These are phyloP conservation scores for Macrolepiota albuminosa DNA, from an alignment of 768 basidiomycete genomes.

Conservation along the genomic window DNA sequence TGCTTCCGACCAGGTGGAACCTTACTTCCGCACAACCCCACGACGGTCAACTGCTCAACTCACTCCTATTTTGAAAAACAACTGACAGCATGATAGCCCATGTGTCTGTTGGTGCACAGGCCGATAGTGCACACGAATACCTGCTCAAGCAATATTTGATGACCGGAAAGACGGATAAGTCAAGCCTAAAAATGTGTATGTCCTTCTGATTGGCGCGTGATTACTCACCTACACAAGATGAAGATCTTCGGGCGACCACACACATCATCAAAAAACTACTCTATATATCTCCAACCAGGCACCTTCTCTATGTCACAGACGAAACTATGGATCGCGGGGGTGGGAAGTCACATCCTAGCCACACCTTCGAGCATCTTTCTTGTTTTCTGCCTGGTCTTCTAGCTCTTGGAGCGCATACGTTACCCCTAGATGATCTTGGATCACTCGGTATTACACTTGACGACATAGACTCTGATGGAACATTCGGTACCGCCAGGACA, in stretches of 20 bases:
- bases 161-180: conserved; percentile 56
- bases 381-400: conserved; percentile 77
- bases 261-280: conserved; percentile 60
- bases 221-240: conserved; percentile 1
- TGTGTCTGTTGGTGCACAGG: conserved; percentile 59
- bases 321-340: conserved; percentile 21
- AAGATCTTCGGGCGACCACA: conserved; percentile 60
- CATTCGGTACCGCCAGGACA: conserved; percentile 30
- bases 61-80: neutral
- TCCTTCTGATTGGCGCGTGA: neutral
- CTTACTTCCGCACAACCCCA: conserved; percentile 38
- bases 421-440: conserved; percentile 51
- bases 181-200: conserved; percentile 65
- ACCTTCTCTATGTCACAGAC: conserved; percentile 68
- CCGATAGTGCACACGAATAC: conserved; percentile 78
- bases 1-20: conserved; percentile 62
- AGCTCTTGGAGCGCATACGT: conserved; percentile 61
- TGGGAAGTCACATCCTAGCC: conserved; percentile 31
- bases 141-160: conserved; percentile 70
- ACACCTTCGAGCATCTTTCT: conserved; percentile 67
- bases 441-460: conserved; percentile 41
- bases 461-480: conserved; percentile 32
- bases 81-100: conserved; percentile 24
- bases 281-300: conserved; percentile 60
- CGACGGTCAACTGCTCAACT: conserved; percentile 35